Base-by-base conservation (phyloP, 2,329 filamentous ascomycete species). In the Aspergillus carbonarius region DNA sequence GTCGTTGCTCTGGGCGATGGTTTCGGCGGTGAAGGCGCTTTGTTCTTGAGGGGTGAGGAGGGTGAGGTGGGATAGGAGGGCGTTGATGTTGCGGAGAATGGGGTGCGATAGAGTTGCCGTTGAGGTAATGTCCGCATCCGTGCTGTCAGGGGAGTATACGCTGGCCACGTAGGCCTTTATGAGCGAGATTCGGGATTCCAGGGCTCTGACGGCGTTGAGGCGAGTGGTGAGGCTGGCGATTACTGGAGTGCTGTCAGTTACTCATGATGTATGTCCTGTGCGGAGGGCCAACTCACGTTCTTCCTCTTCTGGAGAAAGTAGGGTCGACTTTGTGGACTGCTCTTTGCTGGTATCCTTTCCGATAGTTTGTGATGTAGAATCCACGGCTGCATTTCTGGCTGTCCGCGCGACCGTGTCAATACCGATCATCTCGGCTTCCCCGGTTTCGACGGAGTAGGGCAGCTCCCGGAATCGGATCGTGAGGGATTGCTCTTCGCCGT, bases 341-440 rank as follows among this genome's bases (percentile, higher is more conserved):
- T 70, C 77, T 68, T 62, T 57, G 25, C 20, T 17, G 23, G 20
- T 10, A 67, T 64, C 67, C 77, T 66, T 62, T 46, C 63, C 68
- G 63, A 52, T 46, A 55, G 7, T 30, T 63, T 60, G 58, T 39
- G 59, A 52, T 3, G 58, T 25, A 3, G 68, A 59, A 17, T 76
- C 73, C 23, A 85, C 79, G 32, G 86, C 87, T 23, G 92, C 93
- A 69, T 91, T 93, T 49, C 90, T 91, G 48, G 90, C 90, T 39
- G 90, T 91, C 54, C 88, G 88, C 0, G 93, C 93, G 18, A 99
- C 89, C 65, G 93, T 96, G 75, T 97, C 92, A 69, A 99, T 91
- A 66, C 91, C 90, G 65, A 99, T 98, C 92, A 97, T 97, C 76
- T 99, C 95, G 1, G 93, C 93, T 74, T 98, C 93, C 9, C 91